Evolutionary conservation across 768 basidiomycete species (phyloP), one percentile per base, ranked within the genome.

Genomic region (Mycena alexandri): DNA sequence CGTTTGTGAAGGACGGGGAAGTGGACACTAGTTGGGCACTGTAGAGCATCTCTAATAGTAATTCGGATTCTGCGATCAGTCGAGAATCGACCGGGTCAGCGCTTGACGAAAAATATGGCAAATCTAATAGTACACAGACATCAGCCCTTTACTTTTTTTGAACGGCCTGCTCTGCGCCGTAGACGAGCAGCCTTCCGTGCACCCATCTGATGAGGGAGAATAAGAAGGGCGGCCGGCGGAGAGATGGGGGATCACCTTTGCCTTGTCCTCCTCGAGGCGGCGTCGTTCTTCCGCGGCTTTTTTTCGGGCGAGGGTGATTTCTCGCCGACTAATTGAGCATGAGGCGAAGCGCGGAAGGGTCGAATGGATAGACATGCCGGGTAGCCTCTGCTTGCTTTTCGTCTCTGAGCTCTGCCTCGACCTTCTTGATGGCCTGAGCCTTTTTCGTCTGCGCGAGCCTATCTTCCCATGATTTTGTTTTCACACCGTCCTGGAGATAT

Each of bases 1-100:
- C 94, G 14, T 99, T 99, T 73, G 87, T 93, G 54, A 84, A 86
- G 70, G 87, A 90, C 38, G 95, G 90, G 34, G 94, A 96, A 79
- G 82, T 85, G 46, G 93, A 94, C 78, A 82, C 84, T 60, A 93
- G 90, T 60, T 95, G 94, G 94, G 82, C 86, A 63, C 75, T 95
- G 69, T 95, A 79, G n/a, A n/a, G n/a, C 21, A 58, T 42, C 34
- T 36, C n/a, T 41, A 22, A 24, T 55, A 58, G 42, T 65, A 56
- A 34, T 58, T 29, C 29, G 29, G 29, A 29, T 29, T 29, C 29
- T 29, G 29, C 29, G 29, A 29, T 29, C 29, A 29, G 29, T 29
- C 6, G 3, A n/a, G n/a, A n/a, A 29, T 29, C 29, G 29, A 29
- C 29, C 6, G 29, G 29, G 29, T 29, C 29, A 29, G 29, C 6